These are phyloP conservation scores for Fraxinus pennsylvanica DNA, from an alignment of 257 asterid genomes.

Conservation along the genomic window DNA sequence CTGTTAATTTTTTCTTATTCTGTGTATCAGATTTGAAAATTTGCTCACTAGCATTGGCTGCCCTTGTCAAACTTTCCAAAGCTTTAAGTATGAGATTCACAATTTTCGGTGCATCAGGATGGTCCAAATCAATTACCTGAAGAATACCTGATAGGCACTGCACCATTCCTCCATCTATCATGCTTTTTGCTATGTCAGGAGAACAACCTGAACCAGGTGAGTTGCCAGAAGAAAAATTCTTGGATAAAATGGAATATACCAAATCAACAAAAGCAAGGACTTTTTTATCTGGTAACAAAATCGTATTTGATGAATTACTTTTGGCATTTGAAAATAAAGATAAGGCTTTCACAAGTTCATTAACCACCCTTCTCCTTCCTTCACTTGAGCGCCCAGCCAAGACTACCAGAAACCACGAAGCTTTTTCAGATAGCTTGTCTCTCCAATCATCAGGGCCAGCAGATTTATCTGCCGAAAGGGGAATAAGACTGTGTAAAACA, in stretches of 20 bases:
- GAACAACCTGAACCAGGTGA: slow-evolving; percentile 97
- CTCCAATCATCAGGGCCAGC: slow-evolving; percentile 95
- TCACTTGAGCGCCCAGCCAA: slow-evolving; percentile 93
- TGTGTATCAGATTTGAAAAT: slow-evolving; percentile 62
- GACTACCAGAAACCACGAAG: slow-evolving; percentile 93
- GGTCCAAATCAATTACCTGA: slow-evolving; percentile 85
- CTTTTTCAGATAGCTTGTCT: slow-evolving; percentile 89
- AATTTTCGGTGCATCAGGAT: slow-evolving; percentile 89
- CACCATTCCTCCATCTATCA: slow-evolving; percentile 94
- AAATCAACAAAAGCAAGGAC: slow-evolving; percentile 79
- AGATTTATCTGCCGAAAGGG: slow-evolving; percentile 73
- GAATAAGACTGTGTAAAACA: slow-evolving; percentile 79
- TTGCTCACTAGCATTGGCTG: slow-evolving; percentile 86
- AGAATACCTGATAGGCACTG: slow-evolving; percentile 82
- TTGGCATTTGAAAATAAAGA: slow-evolving; percentile 60
- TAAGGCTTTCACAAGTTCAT: slow-evolving; percentile 83
- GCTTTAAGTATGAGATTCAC: slow-evolving; percentile 89
- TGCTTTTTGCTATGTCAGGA: slow-evolving; percentile 92
- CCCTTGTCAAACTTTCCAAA: slow-evolving; percentile 89
- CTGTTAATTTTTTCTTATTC: slow-evolving; percentile 62
- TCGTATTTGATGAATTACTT: slow-evolving; percentile 50
- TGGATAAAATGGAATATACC: slow-evolving; percentile 82
- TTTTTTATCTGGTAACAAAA: slow-evolving; percentile 77
- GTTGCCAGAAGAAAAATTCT: slow-evolving; percentile 76
- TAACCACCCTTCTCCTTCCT: slow-evolving; percentile 93